Base-by-base conservation (phyloP, 2,329 filamentous ascomycete genomes). In the Sclerotiophoma versabilis region DNA sequence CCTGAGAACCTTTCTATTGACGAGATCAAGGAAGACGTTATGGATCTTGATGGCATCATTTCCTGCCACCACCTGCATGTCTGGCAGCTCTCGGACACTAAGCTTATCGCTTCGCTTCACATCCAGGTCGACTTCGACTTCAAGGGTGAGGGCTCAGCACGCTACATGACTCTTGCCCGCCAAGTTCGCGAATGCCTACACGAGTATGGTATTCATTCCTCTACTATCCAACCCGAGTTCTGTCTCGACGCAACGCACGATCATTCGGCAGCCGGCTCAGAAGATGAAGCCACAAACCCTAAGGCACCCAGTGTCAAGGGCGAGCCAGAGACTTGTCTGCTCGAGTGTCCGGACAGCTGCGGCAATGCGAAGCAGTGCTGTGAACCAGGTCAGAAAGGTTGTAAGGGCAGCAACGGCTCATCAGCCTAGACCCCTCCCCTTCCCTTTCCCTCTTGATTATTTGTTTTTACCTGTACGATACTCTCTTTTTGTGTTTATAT, bases 21-120 rank as follows among this genome's bases (percentile, higher is more conserved):
- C 61, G 91, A 98, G 55, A 93, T 99, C 75, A 90, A 92, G 63
- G 88, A 93, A 62, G 95, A 99, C 72, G 96, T 99, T 48, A 86
- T 93, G 70, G 79, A 84, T 14, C 85, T 99, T 5, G 89, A 90
- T 0, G 93, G 93, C 34, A 90, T 99, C 41, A 81, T 95, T 57
- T 92, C 90, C 72, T 96, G 92, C 70, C 95, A 99, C 76, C 93
- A 99, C 74, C 83, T 99, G 19, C 95, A 99, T 73, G 92, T 99
- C 58, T 99, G 95, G 95, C 93, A 98, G 75, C 84, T 99, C 27
- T 96, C 90, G 14, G 93, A 98, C 72, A 95, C 92, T 46, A 96
- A 97, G 79, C 82, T 96, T 27, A 89, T 99, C 30, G 93, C 95
- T 11, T 95, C 90, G 10, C 85, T 99, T 76, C 95, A 99, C 72